These are phyloP conservation scores for Aquilaria malaccensis DNA, from an alignment of 345 rosid genomes.

Conservation along the genomic window DNA sequence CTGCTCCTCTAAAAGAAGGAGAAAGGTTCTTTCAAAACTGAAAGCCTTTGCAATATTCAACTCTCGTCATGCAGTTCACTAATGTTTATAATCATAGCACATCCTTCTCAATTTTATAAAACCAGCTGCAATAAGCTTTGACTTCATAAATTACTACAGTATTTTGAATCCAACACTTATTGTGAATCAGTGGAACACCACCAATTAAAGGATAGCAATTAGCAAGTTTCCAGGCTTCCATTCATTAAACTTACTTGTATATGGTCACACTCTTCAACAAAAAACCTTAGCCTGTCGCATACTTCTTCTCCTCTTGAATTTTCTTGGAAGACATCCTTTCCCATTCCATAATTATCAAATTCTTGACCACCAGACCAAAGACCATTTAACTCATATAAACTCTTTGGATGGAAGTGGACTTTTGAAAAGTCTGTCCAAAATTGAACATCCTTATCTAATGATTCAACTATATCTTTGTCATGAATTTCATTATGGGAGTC, in stretches of 20 bases:
- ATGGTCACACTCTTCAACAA: constrained; percentile 90
- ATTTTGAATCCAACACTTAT: too few species aligned
- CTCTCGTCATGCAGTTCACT: too few species aligned
- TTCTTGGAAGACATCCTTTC: constrained; percentile 59
- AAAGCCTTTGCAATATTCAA: too few species aligned
- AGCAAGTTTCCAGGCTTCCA: background rate
- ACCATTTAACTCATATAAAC: constrained; percentile 67
- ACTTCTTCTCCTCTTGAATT: constrained; percentile 70
- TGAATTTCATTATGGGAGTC: constrained; percentile 33
- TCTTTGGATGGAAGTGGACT: constrained; percentile 79
- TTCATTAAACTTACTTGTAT: constrained; percentile 47
- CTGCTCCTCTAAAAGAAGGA: too few species aligned
- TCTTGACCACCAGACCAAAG: constrained; percentile 48
- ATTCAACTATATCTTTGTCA: constrained; percentile 66
- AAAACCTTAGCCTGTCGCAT: constrained; percentile 71
- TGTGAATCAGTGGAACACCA: too few species aligned
- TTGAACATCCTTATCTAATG: constrained; percentile 55
- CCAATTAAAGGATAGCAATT: too few species aligned
- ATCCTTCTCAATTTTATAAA: too few species aligned
- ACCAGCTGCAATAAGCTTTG: too few species aligned
- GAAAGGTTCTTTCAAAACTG: too few species aligned
- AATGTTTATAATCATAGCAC: too few species aligned
- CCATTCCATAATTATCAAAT: constrained; percentile 74
- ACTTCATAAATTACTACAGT: too few species aligned
- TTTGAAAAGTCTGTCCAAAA: constrained; percentile 95